Base-by-base conservation (phyloP, 805 yeast species). In the Starmerella potacharoeniae region DNA sequence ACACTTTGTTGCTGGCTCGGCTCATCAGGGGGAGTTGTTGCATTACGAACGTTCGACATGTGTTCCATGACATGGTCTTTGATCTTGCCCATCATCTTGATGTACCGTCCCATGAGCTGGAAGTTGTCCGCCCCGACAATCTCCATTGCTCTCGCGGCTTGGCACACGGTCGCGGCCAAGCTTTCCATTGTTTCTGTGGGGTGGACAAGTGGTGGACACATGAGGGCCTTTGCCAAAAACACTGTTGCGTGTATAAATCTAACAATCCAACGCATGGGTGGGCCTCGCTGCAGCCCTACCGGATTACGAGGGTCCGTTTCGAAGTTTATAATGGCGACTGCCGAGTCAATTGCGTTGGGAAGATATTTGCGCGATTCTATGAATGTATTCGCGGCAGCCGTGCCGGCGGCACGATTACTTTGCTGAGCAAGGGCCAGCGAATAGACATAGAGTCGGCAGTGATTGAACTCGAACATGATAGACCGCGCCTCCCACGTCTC, bases 191-290 rank as follows among this genome's bases (percentile, higher is more conserved):
- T 29, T 13, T 52, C 47, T 2, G 41, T 16, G 11, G 51, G 31
- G 22, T 40, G 41, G 6, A 14, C 9, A 4, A 48, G 8, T 28
- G 51, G 34, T 8, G 55, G 60, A 39, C 68, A 57, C 40, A 68
- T 57, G 33, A 86, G 81, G 64, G 95, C 86, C 69, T 90, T 91
- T 13, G 91, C 93, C 52, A 91, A 77, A 66, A 89, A 90, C 2
- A 96, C 93, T 11, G 88, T 88, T 0, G 96, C 86, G 62, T 91
- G 80, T 22, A 90, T 89, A 31, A 88, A 81, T 52, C 95, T 75
- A 0, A 86, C 84, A 6, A 85, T 82, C 95, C 96, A 89, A 59
- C 96, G 73, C n/a, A 88, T 89, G 1, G 59, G 57, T 34, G 97
- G 96, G 82, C 89, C 87, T 65, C 76, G 84, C 55, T 81, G 74